Evolutionary conservation across 176 grass and related monocot genomes (phyloP).

Genomic region (Panicum miliaceum): DNA sequence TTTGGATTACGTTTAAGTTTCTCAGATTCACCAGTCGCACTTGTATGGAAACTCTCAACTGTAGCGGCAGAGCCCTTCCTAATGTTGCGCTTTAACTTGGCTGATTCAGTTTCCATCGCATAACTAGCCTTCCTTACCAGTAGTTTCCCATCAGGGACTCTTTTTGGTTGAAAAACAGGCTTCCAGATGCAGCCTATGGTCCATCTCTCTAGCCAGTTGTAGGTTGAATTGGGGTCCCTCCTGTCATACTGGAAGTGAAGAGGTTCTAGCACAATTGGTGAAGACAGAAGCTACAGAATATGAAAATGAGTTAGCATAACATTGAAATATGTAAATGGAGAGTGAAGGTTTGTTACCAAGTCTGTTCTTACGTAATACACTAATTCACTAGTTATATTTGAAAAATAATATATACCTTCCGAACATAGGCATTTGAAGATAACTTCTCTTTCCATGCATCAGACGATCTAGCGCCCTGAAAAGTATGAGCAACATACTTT

Average conservation of each 20-base stretch:
- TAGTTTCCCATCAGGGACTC: conserved; percentile 61
- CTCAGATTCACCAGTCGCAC: conserved; percentile 53
- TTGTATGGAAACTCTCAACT: conserved; percentile 52
- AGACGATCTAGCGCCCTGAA: conserved; percentile 50
- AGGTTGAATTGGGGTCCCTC: conserved; percentile 69
- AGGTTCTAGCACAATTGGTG: conserved; percentile 46
- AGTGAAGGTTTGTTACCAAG: conserved; percentile 3
- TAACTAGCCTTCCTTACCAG: conserved; percentile 59
- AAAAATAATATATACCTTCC: conserved; percentile 55
- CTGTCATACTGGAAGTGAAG: conserved; percentile 75
- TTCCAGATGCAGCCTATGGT: conserved; percentile 67
- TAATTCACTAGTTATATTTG: background rate
- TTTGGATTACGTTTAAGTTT: conserved; percentile 63
- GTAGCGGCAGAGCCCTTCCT: conserved; percentile 49
- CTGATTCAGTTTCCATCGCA: conserved; percentile 82
- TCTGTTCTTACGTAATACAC: background rate
- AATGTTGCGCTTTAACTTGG: conserved; percentile 71
- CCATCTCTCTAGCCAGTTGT: conserved; percentile 88
- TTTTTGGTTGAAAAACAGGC: conserved; percentile 58
- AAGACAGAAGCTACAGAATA: conserved; percentile 72
- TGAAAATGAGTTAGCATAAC: conserved; percentile 28
- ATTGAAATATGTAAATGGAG: conserved; percentile 9
- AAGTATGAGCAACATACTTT: conserved; percentile 44
- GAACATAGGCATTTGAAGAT: conserved; percentile 74
- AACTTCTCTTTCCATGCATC: conserved; percentile 78